These are phyloP conservation scores for Trametes sp. DNA, from an alignment of 1,284 basidiomycete species.

Conservation along the genomic window DNA sequence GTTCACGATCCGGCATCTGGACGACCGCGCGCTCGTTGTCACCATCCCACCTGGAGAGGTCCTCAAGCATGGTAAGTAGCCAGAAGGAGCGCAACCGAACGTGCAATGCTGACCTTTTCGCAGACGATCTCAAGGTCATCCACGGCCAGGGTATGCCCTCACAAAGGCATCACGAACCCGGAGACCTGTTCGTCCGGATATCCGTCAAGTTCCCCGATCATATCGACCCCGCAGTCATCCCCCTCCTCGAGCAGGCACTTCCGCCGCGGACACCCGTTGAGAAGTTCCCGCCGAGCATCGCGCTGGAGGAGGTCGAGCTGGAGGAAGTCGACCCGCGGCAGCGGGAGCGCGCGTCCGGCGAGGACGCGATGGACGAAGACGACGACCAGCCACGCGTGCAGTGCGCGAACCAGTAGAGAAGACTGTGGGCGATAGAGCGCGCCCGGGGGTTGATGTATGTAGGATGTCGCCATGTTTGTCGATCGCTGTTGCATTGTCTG, in stretches of 20 bases:
- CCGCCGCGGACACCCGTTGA: constrained; percentile 80
- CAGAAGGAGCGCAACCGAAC: constrained; percentile 3
- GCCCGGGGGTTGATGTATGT: constrained; percentile 2
- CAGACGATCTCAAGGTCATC: constrained; percentile 92
- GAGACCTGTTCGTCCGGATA: constrained; percentile 92
- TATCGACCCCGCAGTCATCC: constrained; percentile 75
- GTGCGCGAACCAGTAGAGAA: constrained; percentile 79
- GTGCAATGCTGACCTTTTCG: neutral
- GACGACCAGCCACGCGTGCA: constrained; percentile 81
- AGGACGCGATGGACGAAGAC: constrained; percentile 89
- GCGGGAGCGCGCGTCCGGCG: constrained; percentile 59
- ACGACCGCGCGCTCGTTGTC: constrained; percentile 89
- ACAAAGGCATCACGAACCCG: constrained; percentile 95
- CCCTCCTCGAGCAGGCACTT: constrained; percentile 86
- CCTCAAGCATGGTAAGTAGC: constrained; percentile 87
- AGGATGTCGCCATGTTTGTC: constrained; percentile 27
- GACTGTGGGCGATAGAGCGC: constrained; percentile 17
- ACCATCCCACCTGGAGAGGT: constrained; percentile 91
- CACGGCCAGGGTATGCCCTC: constrained; percentile 98
- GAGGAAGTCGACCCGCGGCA: constrained; percentile 86
- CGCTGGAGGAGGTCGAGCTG: constrained; percentile 89
- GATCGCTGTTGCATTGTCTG: constrained; percentile 36
- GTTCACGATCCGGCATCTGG: constrained; percentile 92
- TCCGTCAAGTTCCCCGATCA: constrained; percentile 90
- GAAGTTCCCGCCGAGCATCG: constrained; percentile 72